Evolutionary conservation across 1,139 yeast genomes (phyloP).

Genomic region (Groenewaldozyma auringiensis): DNA sequence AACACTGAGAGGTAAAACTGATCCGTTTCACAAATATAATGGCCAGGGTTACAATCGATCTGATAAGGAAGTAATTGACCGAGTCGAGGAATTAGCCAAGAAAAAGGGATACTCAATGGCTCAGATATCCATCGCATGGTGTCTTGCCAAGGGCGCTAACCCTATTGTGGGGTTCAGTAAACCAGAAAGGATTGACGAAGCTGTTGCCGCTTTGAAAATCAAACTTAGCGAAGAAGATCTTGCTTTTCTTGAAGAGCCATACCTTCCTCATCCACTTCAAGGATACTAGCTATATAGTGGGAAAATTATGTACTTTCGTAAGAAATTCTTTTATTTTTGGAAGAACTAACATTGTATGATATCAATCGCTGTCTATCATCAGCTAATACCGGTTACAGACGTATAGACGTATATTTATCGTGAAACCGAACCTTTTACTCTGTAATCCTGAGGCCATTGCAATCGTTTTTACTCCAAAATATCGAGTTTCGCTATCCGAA

Average conservation of each 20-base stretch:
- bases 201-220: constrained; percentile 39
- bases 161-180: constrained; percentile 52
- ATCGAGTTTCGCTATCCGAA: too few relatives aligned
- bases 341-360: too few relatives aligned
- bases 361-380: too few relatives aligned
- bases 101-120: constrained; percentile 45
- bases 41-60: background rate
- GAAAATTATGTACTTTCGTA: too few relatives aligned
- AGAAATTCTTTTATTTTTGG: too few relatives aligned
- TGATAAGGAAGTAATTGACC: constrained; percentile 33
- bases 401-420: too few relatives aligned
- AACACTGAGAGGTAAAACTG: constrained; percentile 6
- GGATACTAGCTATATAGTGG: too few relatives aligned
- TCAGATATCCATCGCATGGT: constrained; percentile 48
- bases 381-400: too few relatives aligned
- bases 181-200: constrained; percentile 46
- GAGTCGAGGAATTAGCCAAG: constrained; percentile 48
- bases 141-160: constrained; percentile 40
- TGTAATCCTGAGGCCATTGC: too few relatives aligned
- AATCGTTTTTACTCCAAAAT: too few relatives aligned
- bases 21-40: constrained; percentile 18
- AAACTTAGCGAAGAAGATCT: constrained; percentile 41
- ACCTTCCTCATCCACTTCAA: constrained; percentile 27
- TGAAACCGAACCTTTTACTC: too few relatives aligned
- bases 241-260: constrained; percentile 44